These are phyloP conservation scores for Sinapis alba DNA, from an alignment of 441 rosid genomes.

Conservation along the genomic window DNA sequence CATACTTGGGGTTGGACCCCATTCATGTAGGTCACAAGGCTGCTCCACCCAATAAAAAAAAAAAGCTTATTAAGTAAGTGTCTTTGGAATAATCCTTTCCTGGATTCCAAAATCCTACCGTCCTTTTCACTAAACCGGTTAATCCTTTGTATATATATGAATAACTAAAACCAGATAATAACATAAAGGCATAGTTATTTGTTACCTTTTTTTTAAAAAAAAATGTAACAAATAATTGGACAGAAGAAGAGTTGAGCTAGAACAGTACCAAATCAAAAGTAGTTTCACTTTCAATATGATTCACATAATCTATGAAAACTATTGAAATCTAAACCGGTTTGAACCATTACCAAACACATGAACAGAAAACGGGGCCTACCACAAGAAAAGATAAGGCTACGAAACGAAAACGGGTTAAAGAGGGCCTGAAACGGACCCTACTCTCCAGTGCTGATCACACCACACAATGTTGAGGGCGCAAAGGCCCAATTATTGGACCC, in stretches of 20 bases:
- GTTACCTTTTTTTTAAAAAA: neutral
- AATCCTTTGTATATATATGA: neutral
- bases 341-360: conserved; percentile 16
- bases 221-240: neutral
- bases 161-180: neutral
- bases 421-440: conserved; percentile 37
- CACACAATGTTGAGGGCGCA: conserved; percentile 17
- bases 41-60: conserved; percentile 30
- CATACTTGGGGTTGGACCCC: conserved; percentile 38
- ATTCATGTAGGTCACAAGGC: conserved; percentile 33
- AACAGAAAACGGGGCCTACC: conserved; percentile 29
- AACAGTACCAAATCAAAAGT: neutral
- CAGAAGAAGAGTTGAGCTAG: neutral
- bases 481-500: conserved; percentile 31
- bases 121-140: conserved; percentile 3
- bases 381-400: conserved; percentile 28
- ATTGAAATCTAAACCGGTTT: conserved; percentile 10
- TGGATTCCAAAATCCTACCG: conserved; percentile 35
- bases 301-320: neutral
- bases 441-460: conserved; percentile 29
- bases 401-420: conserved; percentile 19
- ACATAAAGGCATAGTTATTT: neutral
- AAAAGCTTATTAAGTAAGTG: conserved; percentile 22
- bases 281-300: neutral
- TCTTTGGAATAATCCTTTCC: conserved; percentile 27